Evolutionary conservation across 441 rosid genomes (phyloP).

Genomic region (Brassica hybrid): DNA sequence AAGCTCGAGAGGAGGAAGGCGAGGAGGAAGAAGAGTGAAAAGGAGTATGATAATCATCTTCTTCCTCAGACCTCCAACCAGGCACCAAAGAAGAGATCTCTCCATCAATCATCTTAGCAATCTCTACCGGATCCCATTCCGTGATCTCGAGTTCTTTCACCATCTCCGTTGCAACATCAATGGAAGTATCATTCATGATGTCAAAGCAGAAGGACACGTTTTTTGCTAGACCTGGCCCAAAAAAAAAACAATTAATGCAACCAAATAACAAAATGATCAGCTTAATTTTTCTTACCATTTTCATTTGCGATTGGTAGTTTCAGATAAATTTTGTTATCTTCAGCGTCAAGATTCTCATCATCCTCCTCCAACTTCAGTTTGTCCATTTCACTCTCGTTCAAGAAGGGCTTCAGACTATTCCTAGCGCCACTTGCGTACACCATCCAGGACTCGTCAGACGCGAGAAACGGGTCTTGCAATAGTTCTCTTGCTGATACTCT

Average conservation of each 20-base stretch:
- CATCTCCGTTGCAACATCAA: slow-evolving; percentile 69
- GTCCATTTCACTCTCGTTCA: slow-evolving; percentile 54
- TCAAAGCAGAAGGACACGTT: slow-evolving; percentile 65
- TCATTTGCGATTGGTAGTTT: slow-evolving; percentile 54
- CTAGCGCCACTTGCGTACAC: slow-evolving; percentile 34
- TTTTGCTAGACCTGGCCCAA: slow-evolving; percentile 47
- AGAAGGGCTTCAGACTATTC: slow-evolving; percentile 53
- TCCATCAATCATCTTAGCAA: slow-evolving; percentile 67
- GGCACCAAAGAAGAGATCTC: slow-evolving; percentile 61
- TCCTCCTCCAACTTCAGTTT: slow-evolving; percentile 55
- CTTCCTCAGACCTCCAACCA: slow-evolving; percentile 54
- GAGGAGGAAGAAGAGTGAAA: slow-evolving; percentile 65
- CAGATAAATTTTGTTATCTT: slow-evolving; percentile 61
- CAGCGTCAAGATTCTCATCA: slow-evolving; percentile 49
- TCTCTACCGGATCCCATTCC: slow-evolving; percentile 59
- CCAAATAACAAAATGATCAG: slow-evolving; percentile 17
- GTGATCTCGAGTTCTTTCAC: slow-evolving; percentile 64
- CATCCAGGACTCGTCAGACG: slow-evolving; percentile 47
- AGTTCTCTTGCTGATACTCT: slow-evolving; percentile 62
- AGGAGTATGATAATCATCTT: slow-evolving; percentile 47
- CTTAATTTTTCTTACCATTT: slow-evolving; percentile 21
- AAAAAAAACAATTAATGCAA: slow-evolving; percentile 7
- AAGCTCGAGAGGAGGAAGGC: slow-evolving; percentile 62
- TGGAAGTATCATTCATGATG: slow-evolving; percentile 53
- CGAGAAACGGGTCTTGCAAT: slow-evolving; percentile 56